These are phyloP conservation scores for Sphagnum contortum DNA, from an alignment of 225 moss, liverwort and hornwort species.

Conservation along the genomic window DNA sequence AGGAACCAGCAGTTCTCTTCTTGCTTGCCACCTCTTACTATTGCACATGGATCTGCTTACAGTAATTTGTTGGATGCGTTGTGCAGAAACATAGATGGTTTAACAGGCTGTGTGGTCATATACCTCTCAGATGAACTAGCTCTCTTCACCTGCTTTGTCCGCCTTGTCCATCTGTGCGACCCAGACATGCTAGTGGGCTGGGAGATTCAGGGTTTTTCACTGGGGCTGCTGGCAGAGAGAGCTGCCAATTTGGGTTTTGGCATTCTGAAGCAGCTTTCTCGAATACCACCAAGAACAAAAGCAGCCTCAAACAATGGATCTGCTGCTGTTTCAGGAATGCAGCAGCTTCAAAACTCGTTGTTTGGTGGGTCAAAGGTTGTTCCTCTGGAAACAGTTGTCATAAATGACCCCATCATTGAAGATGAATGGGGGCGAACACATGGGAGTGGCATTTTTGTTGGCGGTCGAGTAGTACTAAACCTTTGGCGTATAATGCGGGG, in stretches of 20 bases:
- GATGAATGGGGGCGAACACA: conserved; percentile 99
- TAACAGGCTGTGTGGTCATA: conserved; percentile 56
- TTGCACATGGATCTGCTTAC: no score
- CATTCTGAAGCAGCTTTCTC: conserved; percentile 85
- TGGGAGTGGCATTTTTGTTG: conserved; percentile 86
- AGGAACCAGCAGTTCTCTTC: no score
- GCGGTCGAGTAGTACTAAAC: conserved; percentile 80
- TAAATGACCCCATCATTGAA: conserved; percentile 65
- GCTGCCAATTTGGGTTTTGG: conserved; percentile 78
- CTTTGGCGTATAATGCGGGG: conserved; percentile 98
- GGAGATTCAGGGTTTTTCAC: conserved; percentile 90
- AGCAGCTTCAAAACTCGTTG: conserved; percentile 47
- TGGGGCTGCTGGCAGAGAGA: conserved; percentile 91
- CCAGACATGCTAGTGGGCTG: conserved; percentile 95
- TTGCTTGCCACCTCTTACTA: no score
- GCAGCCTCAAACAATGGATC: conserved; percentile 9
- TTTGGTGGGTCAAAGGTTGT: conserved; percentile 37
- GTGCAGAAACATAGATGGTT: conserved; percentile 67
- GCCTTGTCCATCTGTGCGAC: conserved; percentile 69
- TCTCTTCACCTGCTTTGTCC: conserved; percentile 76
- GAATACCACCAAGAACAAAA: conserved; percentile 46
- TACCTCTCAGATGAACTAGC: conserved; percentile 67
- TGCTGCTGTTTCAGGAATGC: conserved; percentile 13
- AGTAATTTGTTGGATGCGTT: not conserved
- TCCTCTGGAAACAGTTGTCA: conserved; percentile 47